These are phyloP conservation scores for Phytophthora capsici DNA, from an alignment of 352 stramenopile genomes.

Conservation along the genomic window DNA sequence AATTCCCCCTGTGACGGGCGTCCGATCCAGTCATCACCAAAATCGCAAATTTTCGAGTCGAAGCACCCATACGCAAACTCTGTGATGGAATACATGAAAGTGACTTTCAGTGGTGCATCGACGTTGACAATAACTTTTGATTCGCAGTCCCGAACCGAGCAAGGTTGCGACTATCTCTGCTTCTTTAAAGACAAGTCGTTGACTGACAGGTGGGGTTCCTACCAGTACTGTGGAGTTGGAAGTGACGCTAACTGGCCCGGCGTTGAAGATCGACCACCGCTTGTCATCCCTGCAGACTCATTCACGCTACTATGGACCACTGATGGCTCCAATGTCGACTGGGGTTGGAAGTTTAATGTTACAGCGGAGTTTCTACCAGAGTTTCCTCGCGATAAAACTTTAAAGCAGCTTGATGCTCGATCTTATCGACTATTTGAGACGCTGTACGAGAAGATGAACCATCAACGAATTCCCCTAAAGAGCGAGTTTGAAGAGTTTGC, in stretches of 20 bases:
- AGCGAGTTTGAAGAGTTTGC: slow-evolving; percentile 62
- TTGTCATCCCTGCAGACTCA: slow-evolving; percentile 78
- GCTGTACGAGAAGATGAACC: slow-evolving; percentile 65
- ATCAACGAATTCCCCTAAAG: slow-evolving; percentile 43
- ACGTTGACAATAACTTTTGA: slow-evolving; percentile 80
- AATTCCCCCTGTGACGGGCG: slow-evolving; percentile 49
- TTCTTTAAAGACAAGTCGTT: slow-evolving; percentile 88
- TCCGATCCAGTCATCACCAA: slow-evolving; percentile 55
- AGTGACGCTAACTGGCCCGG: slow-evolving; percentile 87
- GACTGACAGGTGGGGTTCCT: slow-evolving; percentile 63
- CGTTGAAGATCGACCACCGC: slow-evolving; percentile 50
- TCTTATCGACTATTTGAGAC: slow-evolving; percentile 73
- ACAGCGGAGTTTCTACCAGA: slow-evolving; percentile 62
- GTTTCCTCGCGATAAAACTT: slow-evolving; percentile 46
- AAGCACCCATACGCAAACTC: slow-evolving; percentile 88
- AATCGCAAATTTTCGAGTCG: slow-evolving; percentile 80
- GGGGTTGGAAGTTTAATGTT: slow-evolving; percentile 87
- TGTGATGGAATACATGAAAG: slow-evolving; percentile 79
- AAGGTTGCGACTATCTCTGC: slow-evolving; percentile 80
- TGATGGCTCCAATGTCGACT: slow-evolving; percentile 89
- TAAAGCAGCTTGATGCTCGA: slow-evolving; percentile 67
- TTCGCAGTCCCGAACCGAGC: slow-evolving; percentile 62
- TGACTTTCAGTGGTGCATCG: slow-evolving; percentile 76
- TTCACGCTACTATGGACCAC: slow-evolving; percentile 89
- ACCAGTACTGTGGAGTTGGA: slow-evolving; percentile 72